Conservation (phyloP, 2,329 filamentous ascomycete species). For the Cladosporium colombiae region DNA sequence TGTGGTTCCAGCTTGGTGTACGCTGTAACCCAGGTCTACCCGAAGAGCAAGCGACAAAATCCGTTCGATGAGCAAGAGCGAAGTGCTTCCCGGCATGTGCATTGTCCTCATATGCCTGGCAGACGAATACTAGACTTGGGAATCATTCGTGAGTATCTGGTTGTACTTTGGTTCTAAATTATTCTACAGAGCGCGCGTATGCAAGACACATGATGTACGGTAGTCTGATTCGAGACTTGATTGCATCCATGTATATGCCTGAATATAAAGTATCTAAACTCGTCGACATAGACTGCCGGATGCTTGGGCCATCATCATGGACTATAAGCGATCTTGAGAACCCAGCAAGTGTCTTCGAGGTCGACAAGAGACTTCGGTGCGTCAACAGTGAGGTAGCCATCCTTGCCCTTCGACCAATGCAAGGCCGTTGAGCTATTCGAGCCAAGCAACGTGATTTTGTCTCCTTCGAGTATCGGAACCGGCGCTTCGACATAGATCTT, state of each 20-base stretch:
- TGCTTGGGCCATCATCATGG: not conserved
- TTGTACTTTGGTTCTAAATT: no score
- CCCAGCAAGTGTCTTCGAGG: constrained; percentile 1
- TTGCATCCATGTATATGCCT: no score
- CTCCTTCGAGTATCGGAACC: constrained; percentile 51
- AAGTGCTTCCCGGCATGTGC: no score
- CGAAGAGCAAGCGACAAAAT: not conserved
- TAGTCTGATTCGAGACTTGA: no score
- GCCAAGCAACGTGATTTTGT: constrained; percentile 50
- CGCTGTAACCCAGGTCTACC: not conserved
- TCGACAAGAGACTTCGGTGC: not conserved
- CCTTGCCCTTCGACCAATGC: not conserved
- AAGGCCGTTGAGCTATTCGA: not conserved
- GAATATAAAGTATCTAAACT: not conserved
- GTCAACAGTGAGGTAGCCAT: not conserved
- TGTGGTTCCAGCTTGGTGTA: not conserved
- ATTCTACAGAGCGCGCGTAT: no score
- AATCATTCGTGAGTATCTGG: no score
- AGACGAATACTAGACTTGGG: no score
- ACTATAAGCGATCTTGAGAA: constrained; percentile 1
- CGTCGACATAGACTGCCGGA: not conserved
- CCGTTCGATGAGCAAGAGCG: not conserved
- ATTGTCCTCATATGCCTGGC: no score
- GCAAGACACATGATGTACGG: no score
- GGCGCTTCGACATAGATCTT: constrained; percentile 46